Conservation (phyloP, 805 yeast genomes). For the Teunomyces panamensis region DNA sequence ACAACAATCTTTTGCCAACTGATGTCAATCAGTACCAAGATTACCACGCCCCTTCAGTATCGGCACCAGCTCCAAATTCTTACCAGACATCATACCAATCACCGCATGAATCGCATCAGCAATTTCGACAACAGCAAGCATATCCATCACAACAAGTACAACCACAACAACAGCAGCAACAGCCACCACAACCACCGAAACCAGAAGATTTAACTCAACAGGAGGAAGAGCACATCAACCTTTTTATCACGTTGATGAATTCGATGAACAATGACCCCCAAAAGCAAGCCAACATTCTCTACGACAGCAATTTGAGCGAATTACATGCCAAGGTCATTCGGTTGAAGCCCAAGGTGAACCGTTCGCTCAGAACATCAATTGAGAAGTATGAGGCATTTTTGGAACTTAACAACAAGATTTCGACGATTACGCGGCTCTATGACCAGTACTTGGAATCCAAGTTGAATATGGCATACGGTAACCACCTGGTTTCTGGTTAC, state of each 20-base stretch:
- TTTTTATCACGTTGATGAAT: constrained; percentile 67
- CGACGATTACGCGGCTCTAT: constrained; percentile 71
- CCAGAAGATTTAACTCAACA: constrained; percentile 45
- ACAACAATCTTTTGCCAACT: constrained; percentile 26
- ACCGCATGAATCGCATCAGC: constrained; percentile 4
- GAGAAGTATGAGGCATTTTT: constrained; percentile 63
- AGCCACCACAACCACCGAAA: constrained; percentile 2
- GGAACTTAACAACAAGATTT: constrained; percentile 74
- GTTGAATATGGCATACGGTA: constrained; percentile 35
- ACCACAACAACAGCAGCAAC: constrained; percentile 5
- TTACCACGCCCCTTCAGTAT: not conserved
- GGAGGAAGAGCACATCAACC: constrained; percentile 68
- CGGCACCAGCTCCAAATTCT: too few relatives aligned
- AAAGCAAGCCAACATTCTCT: constrained; percentile 34
- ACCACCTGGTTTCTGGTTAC: constrained; percentile 14
- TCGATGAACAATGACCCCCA: constrained; percentile 46
- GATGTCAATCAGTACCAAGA: constrained; percentile 4
- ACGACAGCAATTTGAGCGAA: constrained; percentile 52
- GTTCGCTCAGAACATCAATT: constrained; percentile 54
- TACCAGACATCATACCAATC: not conserved
- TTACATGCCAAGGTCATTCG: constrained; percentile 58
- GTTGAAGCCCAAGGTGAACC: constrained; percentile 67
- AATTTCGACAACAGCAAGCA: not conserved
- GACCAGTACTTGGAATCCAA: constrained; percentile 67
- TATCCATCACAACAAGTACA: constrained; percentile 3